Conservation (phyloP, 192 early-diverging fungal species). For the Glomus cerebriforme region DNA sequence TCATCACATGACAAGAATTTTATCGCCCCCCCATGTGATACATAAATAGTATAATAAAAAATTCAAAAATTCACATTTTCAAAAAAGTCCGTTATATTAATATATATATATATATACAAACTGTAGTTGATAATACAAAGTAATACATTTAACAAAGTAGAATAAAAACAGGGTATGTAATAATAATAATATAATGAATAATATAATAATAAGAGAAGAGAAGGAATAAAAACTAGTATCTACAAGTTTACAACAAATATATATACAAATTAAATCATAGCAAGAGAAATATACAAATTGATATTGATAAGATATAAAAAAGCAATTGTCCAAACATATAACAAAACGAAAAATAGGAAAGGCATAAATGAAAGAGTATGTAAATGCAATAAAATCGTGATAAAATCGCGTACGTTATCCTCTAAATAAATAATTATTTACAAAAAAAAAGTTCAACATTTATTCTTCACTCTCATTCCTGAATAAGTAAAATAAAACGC, state of each 20-base stretch:
- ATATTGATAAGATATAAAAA: not conserved
- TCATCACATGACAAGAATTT: too few relatives aligned
- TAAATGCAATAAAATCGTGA: not conserved
- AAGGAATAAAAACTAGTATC: not conserved
- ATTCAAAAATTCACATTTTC: too few relatives aligned
- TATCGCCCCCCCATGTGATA: too few relatives aligned
- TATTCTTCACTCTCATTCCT: not conserved
- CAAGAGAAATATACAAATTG: conserved; percentile 23
- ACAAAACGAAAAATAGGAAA: conserved; percentile 1
- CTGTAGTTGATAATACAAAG: not conserved
- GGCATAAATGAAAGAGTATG: not conserved
- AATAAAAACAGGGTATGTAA: not conserved
- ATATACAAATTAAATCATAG: conserved; percentile 14
- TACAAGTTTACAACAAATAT: conserved; percentile 17
- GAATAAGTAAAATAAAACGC: too few relatives aligned
- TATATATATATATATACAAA: not conserved
- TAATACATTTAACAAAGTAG: not conserved
- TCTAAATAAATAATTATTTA: conserved; percentile 10
- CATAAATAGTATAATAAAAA: too few relatives aligned
- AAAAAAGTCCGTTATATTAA: not conserved
- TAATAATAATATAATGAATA: not conserved
- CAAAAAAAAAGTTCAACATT: conserved; percentile 14
- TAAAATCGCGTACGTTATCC: not conserved
- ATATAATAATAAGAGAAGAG: not conserved
- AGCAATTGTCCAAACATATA: conserved; percentile 11